Evolutionary conservation across 768 basidiomycete genomes (phyloP).

Genomic region (Boletus speciosus): DNA sequence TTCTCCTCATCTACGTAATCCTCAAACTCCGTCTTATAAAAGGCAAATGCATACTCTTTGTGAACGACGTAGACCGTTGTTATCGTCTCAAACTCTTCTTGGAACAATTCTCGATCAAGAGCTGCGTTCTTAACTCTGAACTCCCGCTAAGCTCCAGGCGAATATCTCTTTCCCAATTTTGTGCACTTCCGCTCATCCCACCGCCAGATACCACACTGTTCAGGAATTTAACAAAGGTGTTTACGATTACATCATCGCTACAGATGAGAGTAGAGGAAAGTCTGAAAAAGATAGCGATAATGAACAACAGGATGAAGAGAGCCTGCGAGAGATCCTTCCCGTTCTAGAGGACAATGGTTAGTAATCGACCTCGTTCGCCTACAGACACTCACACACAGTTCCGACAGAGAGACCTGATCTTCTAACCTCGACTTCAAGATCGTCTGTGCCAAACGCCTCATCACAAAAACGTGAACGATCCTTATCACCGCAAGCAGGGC

Average conservation of each 20-base stretch:
- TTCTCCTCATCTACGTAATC: conserved; percentile 92
- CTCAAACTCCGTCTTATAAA: conserved; percentile 94
- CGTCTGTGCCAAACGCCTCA: conserved; percentile 5
- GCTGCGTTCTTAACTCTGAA: conserved; percentile 94
- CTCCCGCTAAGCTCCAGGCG: conserved; percentile 91
- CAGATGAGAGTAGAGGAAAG: conserved; percentile 75
- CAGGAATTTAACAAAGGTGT: conserved; percentile 99
- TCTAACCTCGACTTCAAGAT: conserved; percentile 14
- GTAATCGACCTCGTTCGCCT: conserved; percentile 5
- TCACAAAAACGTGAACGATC: conserved; percentile 60
- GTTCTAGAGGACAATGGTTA: conserved; percentile 29
- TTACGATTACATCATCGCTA: conserved; percentile 98
- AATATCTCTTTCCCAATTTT: background rate
- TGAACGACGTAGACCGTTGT: conserved; percentile 91
- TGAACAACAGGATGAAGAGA: conserved; percentile 40
- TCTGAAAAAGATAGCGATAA: conserved; percentile 49
- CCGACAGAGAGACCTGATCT: conserved; percentile 46
- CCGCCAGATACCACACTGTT: conserved; percentile 82
- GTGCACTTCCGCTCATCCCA: conserved; percentile 1
- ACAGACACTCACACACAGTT: conserved; percentile 25
- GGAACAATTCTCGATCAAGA: conserved; percentile 95
- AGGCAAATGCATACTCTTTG: conserved; percentile 95
- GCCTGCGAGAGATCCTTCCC: background rate
- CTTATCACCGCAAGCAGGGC: conserved; percentile 35
- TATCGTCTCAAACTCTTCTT: conserved; percentile 97